Percentiles rank a stretch among this genome's conserved stretches.
Evolutionary conservation across 257 asterid genomes (phyloP).

Genomic region (Mentha longifolia): DNA sequence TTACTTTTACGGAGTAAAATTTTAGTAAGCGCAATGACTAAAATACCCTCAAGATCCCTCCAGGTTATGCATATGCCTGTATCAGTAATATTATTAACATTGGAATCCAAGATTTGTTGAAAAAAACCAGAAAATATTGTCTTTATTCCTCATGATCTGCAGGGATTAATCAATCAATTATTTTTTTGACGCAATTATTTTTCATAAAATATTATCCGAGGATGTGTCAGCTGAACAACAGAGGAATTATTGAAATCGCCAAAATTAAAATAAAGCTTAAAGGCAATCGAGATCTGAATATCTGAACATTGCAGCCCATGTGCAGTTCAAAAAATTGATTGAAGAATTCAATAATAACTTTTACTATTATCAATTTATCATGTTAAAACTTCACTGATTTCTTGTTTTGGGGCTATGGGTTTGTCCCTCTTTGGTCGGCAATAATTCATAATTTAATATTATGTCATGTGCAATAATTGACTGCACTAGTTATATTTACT

Average conservation of each 20-base stretch:
- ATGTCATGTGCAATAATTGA: too few species aligned
- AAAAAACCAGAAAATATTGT: not conserved
- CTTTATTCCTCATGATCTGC: constrained; percentile 23
- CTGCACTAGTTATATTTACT: too few species aligned
- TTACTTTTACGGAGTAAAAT: too few species aligned
- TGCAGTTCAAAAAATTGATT: constrained; percentile 38
- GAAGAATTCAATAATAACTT: constrained; percentile 12
- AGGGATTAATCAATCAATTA: constrained; percentile 12
- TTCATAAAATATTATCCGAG: too few species aligned
- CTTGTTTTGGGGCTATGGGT: constrained; percentile 25
- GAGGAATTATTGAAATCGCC: constrained; percentile 1
- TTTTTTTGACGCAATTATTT: not conserved
- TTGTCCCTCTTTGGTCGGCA: constrained; percentile 55
- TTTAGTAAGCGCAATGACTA: not conserved
- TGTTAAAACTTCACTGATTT: constrained; percentile 23
- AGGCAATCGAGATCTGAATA: constrained; percentile 50
- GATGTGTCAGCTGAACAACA: too few species aligned
- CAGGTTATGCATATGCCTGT: constrained; percentile 28
- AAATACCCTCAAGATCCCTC: not conserved
- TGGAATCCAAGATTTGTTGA: constrained; percentile 26
- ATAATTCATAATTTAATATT: constrained; percentile 37
- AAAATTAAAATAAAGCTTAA: not conserved
- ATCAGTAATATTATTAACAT: not conserved
- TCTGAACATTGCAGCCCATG: constrained; percentile 44
- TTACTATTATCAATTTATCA: constrained; percentile 1